Base-by-base conservation (phyloP, 129 eudicot genomes). In the Glebionis coronaria region DNA sequence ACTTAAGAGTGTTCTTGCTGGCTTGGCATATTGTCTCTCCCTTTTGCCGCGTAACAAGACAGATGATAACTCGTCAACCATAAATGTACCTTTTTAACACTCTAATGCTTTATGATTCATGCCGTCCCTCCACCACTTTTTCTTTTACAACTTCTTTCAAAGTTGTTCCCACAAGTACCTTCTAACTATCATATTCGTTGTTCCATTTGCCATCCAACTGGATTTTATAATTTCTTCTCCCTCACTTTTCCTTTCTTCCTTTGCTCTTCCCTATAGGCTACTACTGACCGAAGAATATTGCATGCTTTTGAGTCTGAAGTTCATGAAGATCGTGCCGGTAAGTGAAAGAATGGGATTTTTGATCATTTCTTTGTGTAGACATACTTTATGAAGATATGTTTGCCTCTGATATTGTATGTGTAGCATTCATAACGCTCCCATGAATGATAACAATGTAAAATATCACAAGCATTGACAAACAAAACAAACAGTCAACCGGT, bases 11-110 rank as follows among this genome's bases (percentile, higher is more conserved):
- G 83, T 80, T 54, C 90, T 93, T 63, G 75, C 85, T 69, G 92
- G 95, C 72, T 70, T 93, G 81, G 70, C 82, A 45, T 84, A 76
- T 76, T 89, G 99, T 86, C 80, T 93, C 64, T 89, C 95, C 56
- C 51, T 93, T 68, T 80, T 93, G n/a, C 92, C 86, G 12, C 66
- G 73, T 64, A 66, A 57, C 38, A 57, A 70, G 73, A 64, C 59
- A 56, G 88, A 73, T 46, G 75, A 69, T 70, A 75, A 61, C 40
- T 67, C 88, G n/a, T 54, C 79, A 57, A 46, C 47, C 31, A 56
- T 80, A 62, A 80, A 80, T 56, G 95, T 90, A 90, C 60, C n/a
- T n/a, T n/a, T 67, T 65, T 68, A 56, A 65, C 69, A 49, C 14
- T 4, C 19, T 1, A 14, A 49, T 49, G 54, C 18, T 49, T 49